Conservation (phyloP, 2,329 filamentous ascomycete genomes). For the Clonostachys rhizophaga region DNA sequence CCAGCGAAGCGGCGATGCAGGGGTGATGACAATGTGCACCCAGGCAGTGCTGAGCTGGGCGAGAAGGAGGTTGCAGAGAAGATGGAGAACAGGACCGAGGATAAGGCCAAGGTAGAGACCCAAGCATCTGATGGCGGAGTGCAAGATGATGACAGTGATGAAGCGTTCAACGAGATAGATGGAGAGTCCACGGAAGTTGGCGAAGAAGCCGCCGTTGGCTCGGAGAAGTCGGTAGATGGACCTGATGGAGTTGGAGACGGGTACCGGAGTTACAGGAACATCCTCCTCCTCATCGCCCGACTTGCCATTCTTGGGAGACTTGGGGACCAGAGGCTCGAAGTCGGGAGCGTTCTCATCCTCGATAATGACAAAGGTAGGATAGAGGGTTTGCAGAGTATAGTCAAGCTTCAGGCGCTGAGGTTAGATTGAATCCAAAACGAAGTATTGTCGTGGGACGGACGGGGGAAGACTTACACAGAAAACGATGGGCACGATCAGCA, state of each 20-base stretch:
- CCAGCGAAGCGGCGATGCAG: conserved; percentile 58
- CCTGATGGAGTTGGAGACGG: conserved; percentile 46
- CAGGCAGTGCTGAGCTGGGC: conserved; percentile 71
- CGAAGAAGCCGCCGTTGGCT: conserved; percentile 56
- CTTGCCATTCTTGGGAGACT: conserved; percentile 25
- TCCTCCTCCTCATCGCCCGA: conserved; percentile 22
- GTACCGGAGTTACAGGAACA: conserved; percentile 21
- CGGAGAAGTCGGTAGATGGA: conserved; percentile 51
- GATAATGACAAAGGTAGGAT: conserved; percentile 50
- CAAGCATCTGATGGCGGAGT: conserved; percentile 15
- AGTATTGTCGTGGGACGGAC: neutral
- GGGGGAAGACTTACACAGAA: conserved; percentile 28
- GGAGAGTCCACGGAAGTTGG: conserved; percentile 65
- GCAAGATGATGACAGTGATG: conserved; percentile 22
- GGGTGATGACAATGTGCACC: conserved; percentile 82
- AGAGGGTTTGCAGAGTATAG: conserved; percentile 39
- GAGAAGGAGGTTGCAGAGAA: conserved; percentile 55
- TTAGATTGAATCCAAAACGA: neutral
- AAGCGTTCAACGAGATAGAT: conserved; percentile 36
- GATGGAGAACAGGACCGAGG: conserved; percentile 34
- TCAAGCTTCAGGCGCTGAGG: neutral
- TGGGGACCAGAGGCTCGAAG: conserved; percentile 46
- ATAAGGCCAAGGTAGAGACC: conserved; percentile 42
- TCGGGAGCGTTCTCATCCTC: conserved; percentile 52
- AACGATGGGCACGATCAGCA: conserved; percentile 39